Percentiles rank a stretch among this genome's conserved stretches.
These are phyloP conservation scores for Cajanus cajan DNA, from an alignment of 306 rosid species.

Conservation along the genomic window DNA sequence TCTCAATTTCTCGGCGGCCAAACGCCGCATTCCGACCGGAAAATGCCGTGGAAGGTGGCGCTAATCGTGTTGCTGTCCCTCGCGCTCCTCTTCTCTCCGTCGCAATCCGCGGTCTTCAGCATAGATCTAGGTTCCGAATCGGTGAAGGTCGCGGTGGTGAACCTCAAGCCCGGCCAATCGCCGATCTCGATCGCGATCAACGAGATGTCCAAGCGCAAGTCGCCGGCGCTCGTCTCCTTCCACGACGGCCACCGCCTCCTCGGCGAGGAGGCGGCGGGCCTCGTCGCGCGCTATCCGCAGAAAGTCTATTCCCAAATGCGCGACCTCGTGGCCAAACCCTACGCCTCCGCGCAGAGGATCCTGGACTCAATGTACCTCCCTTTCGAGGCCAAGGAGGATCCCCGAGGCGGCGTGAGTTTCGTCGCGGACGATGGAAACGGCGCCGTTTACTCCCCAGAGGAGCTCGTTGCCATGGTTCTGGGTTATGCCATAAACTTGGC, in stretches of 20 bases:
- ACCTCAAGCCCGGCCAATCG: constrained; percentile 85
- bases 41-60: constrained; percentile 68
- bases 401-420: constrained; percentile 63
- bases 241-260: constrained; percentile 76
- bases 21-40: constrained; percentile 9
- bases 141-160: constrained; percentile 91
- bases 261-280: constrained; percentile 92
- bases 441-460: constrained; percentile 64
- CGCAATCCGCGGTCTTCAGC: constrained; percentile 87
- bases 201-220: constrained; percentile 95
- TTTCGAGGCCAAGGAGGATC: constrained; percentile 57
- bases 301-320: constrained; percentile 80
- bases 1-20: not conserved
- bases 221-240: constrained; percentile 80
- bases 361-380: constrained; percentile 77
- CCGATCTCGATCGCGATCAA: constrained; percentile 92
- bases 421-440: constrained; percentile 48
- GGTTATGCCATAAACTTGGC: constrained; percentile 69
- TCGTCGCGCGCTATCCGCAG: constrained; percentile 83
- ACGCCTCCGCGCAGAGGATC: constrained; percentile 40
- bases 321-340: constrained; percentile 81
- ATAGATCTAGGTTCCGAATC: constrained; percentile 97
- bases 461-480: constrained; percentile 77
- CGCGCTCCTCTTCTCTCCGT: constrained; percentile 48
- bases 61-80: constrained; percentile 35